These are phyloP conservation scores for Saccharomyces hybrid DNA, from an alignment of 1,139 yeast species.

Conservation along the genomic window DNA sequence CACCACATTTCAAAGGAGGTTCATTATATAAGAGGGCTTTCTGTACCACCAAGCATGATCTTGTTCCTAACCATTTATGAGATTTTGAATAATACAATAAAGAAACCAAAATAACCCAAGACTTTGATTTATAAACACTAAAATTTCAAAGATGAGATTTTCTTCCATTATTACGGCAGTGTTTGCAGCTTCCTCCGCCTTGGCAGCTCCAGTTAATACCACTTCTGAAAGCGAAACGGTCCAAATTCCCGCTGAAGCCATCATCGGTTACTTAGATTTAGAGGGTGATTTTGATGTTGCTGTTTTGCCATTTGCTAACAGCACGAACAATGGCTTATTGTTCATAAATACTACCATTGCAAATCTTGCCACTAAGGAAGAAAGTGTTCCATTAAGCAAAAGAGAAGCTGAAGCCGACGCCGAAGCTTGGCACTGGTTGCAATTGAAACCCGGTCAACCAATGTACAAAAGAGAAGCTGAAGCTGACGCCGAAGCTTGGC, in stretches of 20 bases:
- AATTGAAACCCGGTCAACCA: no score
- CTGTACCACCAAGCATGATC: no score
- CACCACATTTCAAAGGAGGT: background rate
- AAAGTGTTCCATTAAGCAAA: constrained; percentile 2
- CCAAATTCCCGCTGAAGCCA: constrained; percentile 13
- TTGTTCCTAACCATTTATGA: background rate
- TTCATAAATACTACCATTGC: constrained; percentile 15
- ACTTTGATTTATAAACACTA: background rate
- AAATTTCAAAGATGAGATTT: background rate
- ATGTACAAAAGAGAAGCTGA: no score
- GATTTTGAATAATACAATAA: background rate
- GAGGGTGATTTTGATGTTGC: constrained; percentile 11
- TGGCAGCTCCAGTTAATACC: background rate
- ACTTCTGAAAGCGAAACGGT: constrained; percentile 3
- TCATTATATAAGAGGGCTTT: background rate
- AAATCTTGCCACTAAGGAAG: constrained; percentile 9
- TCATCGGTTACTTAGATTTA: constrained; percentile 15
- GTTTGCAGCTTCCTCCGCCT: background rate
- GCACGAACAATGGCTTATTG: constrained; percentile 11
- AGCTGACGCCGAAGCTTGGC: no score
- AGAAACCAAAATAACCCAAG: background rate
- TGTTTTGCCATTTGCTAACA: constrained; percentile 12
- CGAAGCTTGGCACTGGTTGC: no score
- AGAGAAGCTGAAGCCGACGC: no score
- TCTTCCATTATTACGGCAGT: background rate